phyloP scores from a whole-genome alignment of 1,284 basidiomycete genomes.

The Cutaneotrichosporon sp. region DNA sequence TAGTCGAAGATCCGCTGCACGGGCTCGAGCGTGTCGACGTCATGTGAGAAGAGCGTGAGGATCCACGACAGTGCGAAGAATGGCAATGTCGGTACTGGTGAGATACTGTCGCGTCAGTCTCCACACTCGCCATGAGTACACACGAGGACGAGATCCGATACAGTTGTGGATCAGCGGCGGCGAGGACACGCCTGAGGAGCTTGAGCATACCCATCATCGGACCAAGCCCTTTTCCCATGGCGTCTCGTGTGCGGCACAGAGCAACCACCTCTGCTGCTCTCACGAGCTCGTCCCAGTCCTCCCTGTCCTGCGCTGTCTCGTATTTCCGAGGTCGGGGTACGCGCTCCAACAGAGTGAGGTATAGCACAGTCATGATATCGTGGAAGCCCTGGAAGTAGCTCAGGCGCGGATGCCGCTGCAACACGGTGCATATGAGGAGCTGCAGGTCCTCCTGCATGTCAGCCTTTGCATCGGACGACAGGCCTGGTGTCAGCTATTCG shows the following conservation, averaged over 20 bases:
- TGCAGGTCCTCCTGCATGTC: conserved; percentile 64
- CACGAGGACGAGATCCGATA: conserved; percentile 56
- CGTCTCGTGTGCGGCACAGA: conserved; percentile 75
- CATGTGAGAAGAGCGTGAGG: conserved; percentile 85
- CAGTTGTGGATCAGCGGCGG: conserved; percentile 65
- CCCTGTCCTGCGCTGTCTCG: conserved; percentile 22
- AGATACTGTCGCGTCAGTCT: conserved; percentile 25
- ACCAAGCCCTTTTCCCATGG: conserved; percentile 78
- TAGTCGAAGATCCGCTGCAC: conserved; percentile 88
- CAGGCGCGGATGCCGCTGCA: conserved; percentile 66
- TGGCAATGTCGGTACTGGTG: conserved; percentile 37
- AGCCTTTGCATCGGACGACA: conserved; percentile 44
- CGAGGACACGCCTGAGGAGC: conserved; percentile 67
- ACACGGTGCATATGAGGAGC: conserved; percentile 67
- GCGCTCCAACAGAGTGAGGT: conserved; percentile 60
- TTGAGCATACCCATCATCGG: conserved; percentile 77
- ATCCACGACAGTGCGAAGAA: conserved; percentile 81
- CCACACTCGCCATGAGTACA: conserved; percentile 18
- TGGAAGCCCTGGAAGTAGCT: conserved; percentile 93
- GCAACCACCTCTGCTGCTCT: conserved; percentile 56
- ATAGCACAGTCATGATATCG: conserved; percentile 81
- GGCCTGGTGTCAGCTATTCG: conserved; percentile 10
- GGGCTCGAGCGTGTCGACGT: conserved; percentile 72
- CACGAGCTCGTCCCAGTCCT: conserved; percentile 58
- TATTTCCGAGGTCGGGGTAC: not conserved